A percentile compares a stretch with the other conserved stretches of the same genome.
These are phyloP conservation scores for Tephrocybe sp. DNA, from an alignment of 768 basidiomycete genomes.

Conservation along the genomic window DNA sequence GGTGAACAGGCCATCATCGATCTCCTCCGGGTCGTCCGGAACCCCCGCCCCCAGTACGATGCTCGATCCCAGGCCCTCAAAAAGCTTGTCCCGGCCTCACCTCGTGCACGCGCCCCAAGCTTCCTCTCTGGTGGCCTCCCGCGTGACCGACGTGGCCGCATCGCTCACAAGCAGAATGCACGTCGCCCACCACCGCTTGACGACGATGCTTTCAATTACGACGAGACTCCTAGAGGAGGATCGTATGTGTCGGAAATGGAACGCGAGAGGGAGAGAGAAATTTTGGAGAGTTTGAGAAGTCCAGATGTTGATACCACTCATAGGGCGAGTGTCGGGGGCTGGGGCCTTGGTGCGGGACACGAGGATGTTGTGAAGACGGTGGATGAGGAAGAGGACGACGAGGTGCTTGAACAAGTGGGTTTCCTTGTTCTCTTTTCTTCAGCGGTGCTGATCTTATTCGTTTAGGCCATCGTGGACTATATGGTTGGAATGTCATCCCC, in stretches of 20 bases:
- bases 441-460: background rate
- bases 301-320: constrained; percentile 42
- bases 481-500: constrained; percentile 54
- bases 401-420: constrained; percentile 56
- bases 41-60: constrained; percentile 42
- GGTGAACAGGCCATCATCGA: constrained; percentile 69
- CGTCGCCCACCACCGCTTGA: constrained; percentile 15
- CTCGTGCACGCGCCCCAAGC: constrained; percentile 47
- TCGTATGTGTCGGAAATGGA: constrained; percentile 35
- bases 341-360: constrained; percentile 67
- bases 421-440: background rate
- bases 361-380: constrained; percentile 43
- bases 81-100: constrained; percentile 21
- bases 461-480: constrained; percentile 51
- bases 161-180: constrained; percentile 50
- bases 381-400: constrained; percentile 66
- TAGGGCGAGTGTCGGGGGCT: constrained; percentile 62
- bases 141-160: constrained; percentile 75
- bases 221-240: constrained; percentile 52
- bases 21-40: constrained; percentile 61
- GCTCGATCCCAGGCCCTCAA: constrained; percentile 22
- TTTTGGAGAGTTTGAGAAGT: constrained; percentile 60
- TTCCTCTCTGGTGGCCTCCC: constrained; percentile 74
- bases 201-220: constrained; percentile 34
- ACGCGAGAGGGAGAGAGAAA: constrained; percentile 49